phyloP scores from a whole-genome alignment of 106 monocot species.

The Acorus calamus region DNA sequence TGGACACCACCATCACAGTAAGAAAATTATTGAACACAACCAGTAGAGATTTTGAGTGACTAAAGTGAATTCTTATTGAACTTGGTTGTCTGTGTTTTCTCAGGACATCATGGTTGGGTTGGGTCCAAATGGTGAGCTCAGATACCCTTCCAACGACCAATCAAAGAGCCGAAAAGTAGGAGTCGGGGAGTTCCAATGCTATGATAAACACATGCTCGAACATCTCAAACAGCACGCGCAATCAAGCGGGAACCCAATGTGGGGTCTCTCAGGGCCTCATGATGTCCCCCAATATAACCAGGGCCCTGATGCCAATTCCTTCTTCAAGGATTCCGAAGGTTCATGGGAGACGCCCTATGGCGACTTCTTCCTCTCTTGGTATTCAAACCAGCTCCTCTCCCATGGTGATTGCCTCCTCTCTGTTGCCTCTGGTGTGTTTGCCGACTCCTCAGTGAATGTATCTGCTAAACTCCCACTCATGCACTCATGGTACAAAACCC shows the following conservation, averaged over 20 bases:
- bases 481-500: constrained; percentile 43
- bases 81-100: not conserved
- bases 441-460: constrained; percentile 16
- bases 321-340: constrained; percentile 51
- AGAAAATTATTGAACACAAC: not conserved
- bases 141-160: constrained; percentile 45
- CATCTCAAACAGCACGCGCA: constrained; percentile 37
- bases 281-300: constrained; percentile 43
- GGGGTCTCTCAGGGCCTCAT: constrained; percentile 65
- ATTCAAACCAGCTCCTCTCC: constrained; percentile 30
- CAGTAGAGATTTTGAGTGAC: too few relatives aligned
- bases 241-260: constrained; percentile 26
- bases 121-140: constrained; percentile 59
- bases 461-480: constrained; percentile 51
- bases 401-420: constrained; percentile 55
- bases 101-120: constrained; percentile 52
- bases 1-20: constrained; percentile 64
- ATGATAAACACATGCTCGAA: constrained; percentile 50
- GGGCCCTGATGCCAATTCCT: constrained; percentile 22
- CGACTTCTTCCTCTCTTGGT: constrained; percentile 75
- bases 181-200: constrained; percentile 73
- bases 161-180: not conserved
- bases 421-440: constrained; percentile 22
- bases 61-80: not conserved
- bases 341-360: constrained; percentile 63